These are phyloP conservation scores for Russula sp. DNA, from an alignment of 768 basidiomycete genomes.

Conservation along the genomic window DNA sequence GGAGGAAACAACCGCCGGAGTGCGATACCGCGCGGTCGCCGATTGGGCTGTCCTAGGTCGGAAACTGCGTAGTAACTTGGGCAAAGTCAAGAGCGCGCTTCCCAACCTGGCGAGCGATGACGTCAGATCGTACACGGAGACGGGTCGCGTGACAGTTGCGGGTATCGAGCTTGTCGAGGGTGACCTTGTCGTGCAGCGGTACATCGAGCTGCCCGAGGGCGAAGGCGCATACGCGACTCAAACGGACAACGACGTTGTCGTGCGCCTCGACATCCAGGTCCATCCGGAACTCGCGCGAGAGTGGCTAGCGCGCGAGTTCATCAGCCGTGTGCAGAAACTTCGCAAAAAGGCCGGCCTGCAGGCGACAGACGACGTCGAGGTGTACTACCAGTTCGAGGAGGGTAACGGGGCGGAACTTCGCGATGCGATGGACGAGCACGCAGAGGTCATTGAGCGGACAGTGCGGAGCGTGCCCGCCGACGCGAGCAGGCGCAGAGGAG, in stretches of 20 bases:
- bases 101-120: conserved; percentile 76
- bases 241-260: conserved; percentile 91
- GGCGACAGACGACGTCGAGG: conserved; percentile 87
- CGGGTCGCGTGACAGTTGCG: conserved; percentile 76
- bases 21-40: conserved; percentile 85
- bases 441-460: conserved; percentile 65
- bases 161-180: conserved; percentile 86
- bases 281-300: conserved; percentile 83
- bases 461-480: conserved; percentile 67
- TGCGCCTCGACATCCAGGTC: conserved; percentile 84
- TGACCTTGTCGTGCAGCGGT: conserved; percentile 88
- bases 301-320: conserved; percentile 84
- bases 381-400: conserved; percentile 77
- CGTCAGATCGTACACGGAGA: conserved; percentile 68
- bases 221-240: conserved; percentile 65
- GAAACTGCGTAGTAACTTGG: conserved; percentile 89
- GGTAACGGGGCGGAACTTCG: conserved; percentile 59
- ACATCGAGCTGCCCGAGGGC: conserved; percentile 72
- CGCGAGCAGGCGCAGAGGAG: conserved; percentile 45
- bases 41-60: conserved; percentile 94
- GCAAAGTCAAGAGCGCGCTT: conserved; percentile 81
- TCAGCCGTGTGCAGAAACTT: conserved; percentile 90
- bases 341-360: conserved; percentile 94
- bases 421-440: conserved; percentile 58
- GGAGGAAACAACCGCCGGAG: conserved; percentile 79